Conservation (phyloP, 1,284 basidiomycete species). For the Naganishia cerealis region DNA sequence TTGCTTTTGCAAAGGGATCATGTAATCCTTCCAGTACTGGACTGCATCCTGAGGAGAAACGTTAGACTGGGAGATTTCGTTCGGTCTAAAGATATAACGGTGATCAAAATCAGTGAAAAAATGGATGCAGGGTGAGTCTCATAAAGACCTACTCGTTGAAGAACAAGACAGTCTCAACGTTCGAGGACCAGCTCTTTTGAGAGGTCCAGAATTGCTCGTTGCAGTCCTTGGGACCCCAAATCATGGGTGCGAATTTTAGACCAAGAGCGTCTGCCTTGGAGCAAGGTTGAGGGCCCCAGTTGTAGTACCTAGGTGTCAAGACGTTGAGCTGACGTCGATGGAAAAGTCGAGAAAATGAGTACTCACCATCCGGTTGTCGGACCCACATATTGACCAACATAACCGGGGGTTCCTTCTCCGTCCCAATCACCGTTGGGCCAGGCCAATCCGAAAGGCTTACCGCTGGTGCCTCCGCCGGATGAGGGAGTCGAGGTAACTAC, state of each 20-base stretch:
- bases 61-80: constrained; percentile 65
- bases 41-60: constrained; percentile 60
- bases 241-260: constrained; percentile 64
- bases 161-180: constrained; percentile 61
- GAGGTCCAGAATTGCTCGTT: constrained; percentile 43
- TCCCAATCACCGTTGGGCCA: constrained; percentile 63
- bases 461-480: constrained; percentile 27
- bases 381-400: constrained; percentile 57
- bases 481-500: constrained; percentile 24
- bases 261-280: constrained; percentile 26
- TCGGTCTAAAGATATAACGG: constrained; percentile 56
- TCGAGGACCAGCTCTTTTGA: constrained; percentile 55
- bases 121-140: constrained; percentile 12
- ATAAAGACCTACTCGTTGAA: constrained; percentile 66
- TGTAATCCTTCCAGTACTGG: constrained; percentile 63
- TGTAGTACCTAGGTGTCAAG: constrained; percentile 25
- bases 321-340: not conserved
- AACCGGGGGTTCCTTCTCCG: constrained; percentile 52
- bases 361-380: constrained; percentile 40
- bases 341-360: not conserved
- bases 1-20: constrained; percentile 60
- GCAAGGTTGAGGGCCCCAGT: constrained; percentile 11
- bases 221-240: constrained; percentile 63
- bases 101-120: not conserved
- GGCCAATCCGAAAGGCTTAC: constrained; percentile 56